Evolutionary conservation across 2,329 filamentous ascomycete species (phyloP).

Genomic region (Paracoccidioides lutzii): DNA sequence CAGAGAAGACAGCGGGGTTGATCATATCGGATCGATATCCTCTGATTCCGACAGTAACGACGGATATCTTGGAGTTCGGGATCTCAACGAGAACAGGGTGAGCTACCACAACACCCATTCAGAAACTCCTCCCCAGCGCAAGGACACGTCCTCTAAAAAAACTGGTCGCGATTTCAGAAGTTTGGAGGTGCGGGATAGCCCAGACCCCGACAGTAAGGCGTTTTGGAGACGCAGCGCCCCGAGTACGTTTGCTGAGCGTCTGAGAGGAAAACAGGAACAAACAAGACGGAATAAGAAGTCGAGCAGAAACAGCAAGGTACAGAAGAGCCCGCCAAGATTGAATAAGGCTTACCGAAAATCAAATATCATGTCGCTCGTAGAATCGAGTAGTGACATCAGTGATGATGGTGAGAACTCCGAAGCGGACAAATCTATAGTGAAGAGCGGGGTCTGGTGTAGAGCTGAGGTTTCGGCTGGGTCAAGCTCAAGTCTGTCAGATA

Average conservation of each 20-base stretch:
- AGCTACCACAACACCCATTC: not conserved
- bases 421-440: not conserved
- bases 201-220: not conserved
- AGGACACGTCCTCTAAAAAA: not conserved
- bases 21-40: not conserved
- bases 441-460: conserved; percentile 2
- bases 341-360: not conserved
- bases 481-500: not conserved
- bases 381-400: not conserved
- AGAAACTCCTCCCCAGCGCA: not conserved
- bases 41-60: not conserved
- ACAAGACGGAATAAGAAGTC: not conserved
- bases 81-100: not conserved
- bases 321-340: not conserved
- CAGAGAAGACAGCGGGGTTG: not conserved
- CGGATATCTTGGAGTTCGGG: not conserved
- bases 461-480: conserved; percentile 5
- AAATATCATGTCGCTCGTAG: not conserved
- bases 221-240: not conserved
- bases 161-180: not conserved
- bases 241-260: not conserved
- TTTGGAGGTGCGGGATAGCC: not conserved
- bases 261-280: not conserved
- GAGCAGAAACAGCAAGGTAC: not conserved
- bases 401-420: not conserved